Evolutionary conservation across 768 basidiomycete species (phyloP).

Genomic region (Tulasnella sp.): DNA sequence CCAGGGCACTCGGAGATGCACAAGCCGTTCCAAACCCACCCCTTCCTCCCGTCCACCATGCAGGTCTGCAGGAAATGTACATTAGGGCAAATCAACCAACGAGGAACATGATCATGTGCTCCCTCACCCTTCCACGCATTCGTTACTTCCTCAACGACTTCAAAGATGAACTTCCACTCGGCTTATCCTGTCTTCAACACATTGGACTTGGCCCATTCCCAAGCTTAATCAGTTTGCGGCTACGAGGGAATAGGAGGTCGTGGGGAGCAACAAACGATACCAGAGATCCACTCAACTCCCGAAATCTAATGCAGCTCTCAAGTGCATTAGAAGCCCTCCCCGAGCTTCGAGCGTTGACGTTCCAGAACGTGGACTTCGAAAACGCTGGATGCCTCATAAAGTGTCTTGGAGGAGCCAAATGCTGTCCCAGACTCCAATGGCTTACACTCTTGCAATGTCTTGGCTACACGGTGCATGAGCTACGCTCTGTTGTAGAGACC

Average conservation of each 20-base stretch:
- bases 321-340: background rate
- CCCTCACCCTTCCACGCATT: background rate
- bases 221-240: background rate
- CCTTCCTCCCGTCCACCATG: background rate
- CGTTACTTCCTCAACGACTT: background rate
- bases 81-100: background rate
- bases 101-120: background rate
- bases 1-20: background rate
- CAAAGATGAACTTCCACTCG: background rate
- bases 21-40: background rate
- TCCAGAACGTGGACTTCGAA: background rate
- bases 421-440: background rate
- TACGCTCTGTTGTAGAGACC: background rate
- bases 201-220: background rate
- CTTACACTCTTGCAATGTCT: background rate
- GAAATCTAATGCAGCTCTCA: background rate
- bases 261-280: background rate
- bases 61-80: background rate
- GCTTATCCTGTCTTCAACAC: background rate
- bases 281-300: background rate
- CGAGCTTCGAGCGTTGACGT: background rate
- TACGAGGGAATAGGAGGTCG: background rate
- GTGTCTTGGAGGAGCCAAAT: background rate
- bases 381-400: background rate
- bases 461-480: background rate